phyloP scores from a whole-genome alignment of 1,284 basidiomycete species.

The Irpex lacteus region DNA sequence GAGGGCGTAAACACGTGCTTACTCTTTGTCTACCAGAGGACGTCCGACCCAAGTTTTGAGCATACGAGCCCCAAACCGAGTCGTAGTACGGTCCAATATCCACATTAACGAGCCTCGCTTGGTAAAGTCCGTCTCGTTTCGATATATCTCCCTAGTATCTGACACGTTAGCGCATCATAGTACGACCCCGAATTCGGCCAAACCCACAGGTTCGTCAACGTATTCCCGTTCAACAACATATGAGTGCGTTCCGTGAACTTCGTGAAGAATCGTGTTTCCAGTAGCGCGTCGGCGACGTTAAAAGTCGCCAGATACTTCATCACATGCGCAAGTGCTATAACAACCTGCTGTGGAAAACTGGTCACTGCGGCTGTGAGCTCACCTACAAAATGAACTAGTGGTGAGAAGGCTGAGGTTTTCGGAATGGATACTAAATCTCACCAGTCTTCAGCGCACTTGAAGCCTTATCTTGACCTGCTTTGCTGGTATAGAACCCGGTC shows the following conservation, averaged over 20 bases:
- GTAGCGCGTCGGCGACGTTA: slow-evolving; percentile 71
- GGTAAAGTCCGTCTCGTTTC: slow-evolving; percentile 81
- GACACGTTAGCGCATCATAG: neutral
- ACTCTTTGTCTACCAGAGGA: slow-evolving; percentile 80
- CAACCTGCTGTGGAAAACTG: slow-evolving; percentile 71
- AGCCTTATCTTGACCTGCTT: slow-evolving; percentile 35
- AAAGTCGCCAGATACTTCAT: slow-evolving; percentile 79
- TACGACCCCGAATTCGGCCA: neutral
- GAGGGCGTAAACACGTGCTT: too few relatives aligned
- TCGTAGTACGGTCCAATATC: slow-evolving; percentile 85
- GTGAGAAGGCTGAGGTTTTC: neutral
- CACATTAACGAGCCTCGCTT: slow-evolving; percentile 80
- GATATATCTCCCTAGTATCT: slow-evolving; percentile 74
- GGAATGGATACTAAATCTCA: neutral
- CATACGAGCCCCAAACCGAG: slow-evolving; percentile 84
- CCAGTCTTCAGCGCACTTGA: slow-evolving; percentile 25
- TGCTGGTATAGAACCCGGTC: slow-evolving; percentile 69
- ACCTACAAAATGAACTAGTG: slow-evolving; percentile 16
- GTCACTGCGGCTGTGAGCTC: slow-evolving; percentile 61
- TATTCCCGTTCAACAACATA: slow-evolving; percentile 90
- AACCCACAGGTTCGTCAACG: slow-evolving; percentile 75
- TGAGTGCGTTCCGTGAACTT: slow-evolving; percentile 78
- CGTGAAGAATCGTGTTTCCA: slow-evolving; percentile 74
- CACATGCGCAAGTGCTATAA: slow-evolving; percentile 75
- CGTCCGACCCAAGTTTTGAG: slow-evolving; percentile 86